Percentiles rank a stretch among this genome's conserved stretches.
phyloP scores from a whole-genome alignment of 1,139 yeast species.

The Pichia sp. region DNA sequence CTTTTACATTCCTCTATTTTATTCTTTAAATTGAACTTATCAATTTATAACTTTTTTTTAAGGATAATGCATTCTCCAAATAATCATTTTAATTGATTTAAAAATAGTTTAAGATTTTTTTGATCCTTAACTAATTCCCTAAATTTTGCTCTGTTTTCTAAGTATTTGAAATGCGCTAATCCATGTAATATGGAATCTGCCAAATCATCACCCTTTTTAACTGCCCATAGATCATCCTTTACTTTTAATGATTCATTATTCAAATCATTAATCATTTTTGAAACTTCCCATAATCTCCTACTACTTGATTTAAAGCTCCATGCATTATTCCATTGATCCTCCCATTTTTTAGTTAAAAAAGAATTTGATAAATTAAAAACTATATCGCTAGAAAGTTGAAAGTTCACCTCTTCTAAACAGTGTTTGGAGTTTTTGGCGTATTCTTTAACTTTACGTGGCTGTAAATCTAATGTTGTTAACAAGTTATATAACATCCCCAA shows the following conservation, averaged over 20 bases:
- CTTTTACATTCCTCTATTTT: neutral
- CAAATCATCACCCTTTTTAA: slow-evolving; percentile 51
- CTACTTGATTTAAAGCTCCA: slow-evolving; percentile 18
- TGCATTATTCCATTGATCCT: slow-evolving; percentile 15
- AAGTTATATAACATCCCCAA: slow-evolving; percentile 3
- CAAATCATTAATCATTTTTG: slow-evolving; percentile 16
- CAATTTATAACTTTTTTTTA: too few species aligned
- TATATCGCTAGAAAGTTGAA: too few species aligned
- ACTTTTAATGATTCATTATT: slow-evolving; percentile 9
- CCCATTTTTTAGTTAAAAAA: too few species aligned
- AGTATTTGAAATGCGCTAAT: slow-evolving; percentile 46
- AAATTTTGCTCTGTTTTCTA: slow-evolving; percentile 26
- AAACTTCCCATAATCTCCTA: slow-evolving; percentile 24
- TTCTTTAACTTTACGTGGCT: too few species aligned
- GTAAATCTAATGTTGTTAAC: neutral
- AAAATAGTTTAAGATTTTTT: neutral
- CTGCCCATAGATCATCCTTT: slow-evolving; percentile 14
- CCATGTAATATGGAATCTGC: slow-evolving; percentile 58
- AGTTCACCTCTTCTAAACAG: too few species aligned
- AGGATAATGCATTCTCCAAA: too few species aligned
- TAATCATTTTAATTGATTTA: too few species aligned
- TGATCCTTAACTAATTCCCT: neutral
- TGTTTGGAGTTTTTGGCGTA: too few species aligned
- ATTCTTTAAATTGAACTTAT: too few species aligned
- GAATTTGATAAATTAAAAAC: too few species aligned